Evolutionary conservation across 2,329 filamentous ascomycete species (phyloP), one percentile per base, ranked within the genome.

Genomic region (Fusarium tanahbumbuense): DNA sequence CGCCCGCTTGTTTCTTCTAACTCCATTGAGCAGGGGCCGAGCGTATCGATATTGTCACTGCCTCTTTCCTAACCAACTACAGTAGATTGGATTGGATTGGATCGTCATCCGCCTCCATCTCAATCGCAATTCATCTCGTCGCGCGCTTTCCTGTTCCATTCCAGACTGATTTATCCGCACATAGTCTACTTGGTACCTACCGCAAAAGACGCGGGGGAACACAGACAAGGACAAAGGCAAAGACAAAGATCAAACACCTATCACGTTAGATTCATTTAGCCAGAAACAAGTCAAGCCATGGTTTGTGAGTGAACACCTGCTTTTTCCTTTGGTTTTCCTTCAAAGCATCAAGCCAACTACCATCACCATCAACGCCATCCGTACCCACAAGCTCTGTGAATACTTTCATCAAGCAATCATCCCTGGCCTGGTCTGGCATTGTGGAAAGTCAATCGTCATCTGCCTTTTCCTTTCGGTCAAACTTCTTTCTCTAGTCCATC

Each of bases 241-340:
- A 53, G 49, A 53, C 49, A 22, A 28, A n/a, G 42, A 34, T 18
- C 32, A 23, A 49, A 34, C 22, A 47, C 28, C 28, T 25, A 11
- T 25, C 49, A 22, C 23, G 32, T 53, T 27, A 42, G 23, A 53
- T 53, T 53, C 18, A 49, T 41, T 55, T 53, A 53, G 44, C 49
- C 30, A 59, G 34, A 52, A 53, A 53, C 18, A 53, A 20, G 13
- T 42, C 16, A 49, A 44, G 20, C 28, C 56, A 71, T 71, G 68
- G 68, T 72, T 57, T 66, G 68, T 71, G 48, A 72, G 68, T 71
- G 53, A 64, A 42, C 37, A 42, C 32, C 42, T 55, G 23, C 44
- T 48, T 49, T 65, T 69, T 54, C 20, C n/a, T 48, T 40, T 32
- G 28, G 8, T 32, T 27, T 30, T 40, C 27, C 27, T 68, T 25